Evolutionary conservation across 176 grass and related monocot genomes (phyloP).

Genomic region (Stipa capillata): DNA sequence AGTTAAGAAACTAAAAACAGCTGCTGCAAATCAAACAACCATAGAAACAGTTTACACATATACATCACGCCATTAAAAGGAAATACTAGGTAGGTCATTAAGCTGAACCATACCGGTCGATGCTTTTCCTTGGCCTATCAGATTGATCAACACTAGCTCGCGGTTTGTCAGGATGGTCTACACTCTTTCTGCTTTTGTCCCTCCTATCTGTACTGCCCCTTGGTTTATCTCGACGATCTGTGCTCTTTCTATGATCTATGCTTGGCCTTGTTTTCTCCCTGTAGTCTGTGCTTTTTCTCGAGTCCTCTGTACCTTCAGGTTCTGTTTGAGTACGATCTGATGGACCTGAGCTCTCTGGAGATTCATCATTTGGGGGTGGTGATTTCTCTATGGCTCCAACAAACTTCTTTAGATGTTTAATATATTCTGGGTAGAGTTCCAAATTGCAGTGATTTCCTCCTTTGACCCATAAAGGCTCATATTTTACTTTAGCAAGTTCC

Average conservation of each 20-base stretch:
- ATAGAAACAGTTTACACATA: not conserved
- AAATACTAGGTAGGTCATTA: not conserved
- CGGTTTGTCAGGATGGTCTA: constrained; percentile 61
- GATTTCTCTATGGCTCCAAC: constrained; percentile 63
- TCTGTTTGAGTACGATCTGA: constrained; percentile 21
- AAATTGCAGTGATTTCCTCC: constrained; percentile 94
- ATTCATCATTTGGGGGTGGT: constrained; percentile 30
- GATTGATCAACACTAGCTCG: constrained; percentile 65
- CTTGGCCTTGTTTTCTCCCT: constrained; percentile 53
- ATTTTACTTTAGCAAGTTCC: constrained; percentile 94
- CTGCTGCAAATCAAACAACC: not conserved
- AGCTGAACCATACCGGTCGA: constrained; percentile 60
- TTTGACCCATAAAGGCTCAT: constrained; percentile 94
- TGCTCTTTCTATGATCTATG: constrained; percentile 39
- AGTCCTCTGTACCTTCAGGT: constrained; percentile 32
- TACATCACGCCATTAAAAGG: not conserved
- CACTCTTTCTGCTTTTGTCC: constrained; percentile 67
- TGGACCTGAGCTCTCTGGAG: constrained; percentile 30
- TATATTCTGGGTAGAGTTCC: constrained; percentile 86
- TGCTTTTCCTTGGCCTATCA: constrained; percentile 88
- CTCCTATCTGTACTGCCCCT: constrained; percentile 65
- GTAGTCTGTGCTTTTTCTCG: constrained; percentile 61
- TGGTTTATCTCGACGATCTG: constrained; percentile 51
- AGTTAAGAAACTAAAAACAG: not conserved
- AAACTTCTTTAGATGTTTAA: constrained; percentile 92